Percentiles rank a stretch among this genome's conserved stretches.
Conservation (phyloP, 202 grass and related monocot species). For the Setaria italica region DNA sequence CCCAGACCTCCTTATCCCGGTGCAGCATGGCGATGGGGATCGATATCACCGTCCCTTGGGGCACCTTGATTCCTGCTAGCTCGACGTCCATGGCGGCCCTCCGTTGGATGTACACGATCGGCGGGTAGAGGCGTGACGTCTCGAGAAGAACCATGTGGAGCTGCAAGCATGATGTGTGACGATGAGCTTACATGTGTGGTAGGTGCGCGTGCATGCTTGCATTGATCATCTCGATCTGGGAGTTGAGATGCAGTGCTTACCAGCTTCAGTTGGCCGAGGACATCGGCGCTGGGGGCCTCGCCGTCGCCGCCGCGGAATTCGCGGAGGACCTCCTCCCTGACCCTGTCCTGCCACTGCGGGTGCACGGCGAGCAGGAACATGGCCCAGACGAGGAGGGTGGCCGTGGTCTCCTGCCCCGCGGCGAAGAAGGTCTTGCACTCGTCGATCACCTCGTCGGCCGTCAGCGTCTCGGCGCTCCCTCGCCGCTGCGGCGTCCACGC, state of each 20-base stretch:
- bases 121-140: slow-evolving; percentile 32
- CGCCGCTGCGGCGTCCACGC: slow-evolving; percentile 26
- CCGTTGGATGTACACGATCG: slow-evolving; percentile 30
- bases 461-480: slow-evolving; percentile 16
- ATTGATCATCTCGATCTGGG: neutral
- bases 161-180: neutral
- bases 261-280: slow-evolving; percentile 47
- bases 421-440: slow-evolving; percentile 69
- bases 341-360: slow-evolving; percentile 50
- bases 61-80: neutral
- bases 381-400: slow-evolving; percentile 49
- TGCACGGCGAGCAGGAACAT: slow-evolving; percentile 56
- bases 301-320: neutral
- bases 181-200: neutral
- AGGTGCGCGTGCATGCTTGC: neutral
- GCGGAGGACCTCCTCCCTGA: slow-evolving; percentile 46
- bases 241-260: slow-evolving; percentile 11
- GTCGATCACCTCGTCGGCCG: slow-evolving; percentile 58
- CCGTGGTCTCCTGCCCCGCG: slow-evolving; percentile 56
- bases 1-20: slow-evolving; percentile 46
- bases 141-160: slow-evolving; percentile 45
- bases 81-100: neutral
- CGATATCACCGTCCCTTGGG: neutral
- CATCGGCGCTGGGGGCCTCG: slow-evolving; percentile 29
- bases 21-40: slow-evolving; percentile 44